Base-by-base conservation (phyloP, 139 green algal species). In the Nannochloris sp. region DNA sequence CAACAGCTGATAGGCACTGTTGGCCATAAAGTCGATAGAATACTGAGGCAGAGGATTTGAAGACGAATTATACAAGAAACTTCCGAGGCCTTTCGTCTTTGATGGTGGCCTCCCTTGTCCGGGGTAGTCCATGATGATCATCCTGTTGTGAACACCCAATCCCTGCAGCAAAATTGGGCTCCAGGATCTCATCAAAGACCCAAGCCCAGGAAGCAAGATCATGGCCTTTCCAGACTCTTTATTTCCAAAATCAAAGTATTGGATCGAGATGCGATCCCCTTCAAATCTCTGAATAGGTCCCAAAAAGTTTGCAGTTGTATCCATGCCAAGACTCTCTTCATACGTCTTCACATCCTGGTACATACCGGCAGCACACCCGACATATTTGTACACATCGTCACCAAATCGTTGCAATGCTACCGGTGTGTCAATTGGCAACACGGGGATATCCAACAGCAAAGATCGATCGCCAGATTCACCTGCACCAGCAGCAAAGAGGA, bases 11-110 rank as follows among this genome's bases (percentile, higher is more conserved):
- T 53, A 53, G 18, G 46, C 46, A 21, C 46, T 53, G 5, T 19
- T 53, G 46, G 46, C 46, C 46, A 53, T 53, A 10, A 53, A 53
- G 10, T 53, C 46, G 10, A 53, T 53, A 53, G 46, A 53, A 53
- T 53, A 53, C 46, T 19, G 46, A 4, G 46, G 46, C 46, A 53
- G n/a, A 19, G 46, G 46, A 53, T 21, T 53, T 1, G 16, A 19
- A 9, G 46, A 25, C 5, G 16, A 19, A 21, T 53, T 53, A 21
- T 25, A 53, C n/a, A 53, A 11, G 34, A 40, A 40, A 40, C 34
- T 40, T 40, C 34, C 34, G 0, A 40, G 34, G 14, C 34, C 34
- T 0, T 40, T 2, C 8, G 34, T 40, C 8, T 0, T 40, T 19
- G n/a, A 19, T 25, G 46, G 46, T 12, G 16, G 6, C 0, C 46